Base-by-base conservation (phyloP, 768 basidiomycete genomes). In the Boletus rubescentipes region DNA sequence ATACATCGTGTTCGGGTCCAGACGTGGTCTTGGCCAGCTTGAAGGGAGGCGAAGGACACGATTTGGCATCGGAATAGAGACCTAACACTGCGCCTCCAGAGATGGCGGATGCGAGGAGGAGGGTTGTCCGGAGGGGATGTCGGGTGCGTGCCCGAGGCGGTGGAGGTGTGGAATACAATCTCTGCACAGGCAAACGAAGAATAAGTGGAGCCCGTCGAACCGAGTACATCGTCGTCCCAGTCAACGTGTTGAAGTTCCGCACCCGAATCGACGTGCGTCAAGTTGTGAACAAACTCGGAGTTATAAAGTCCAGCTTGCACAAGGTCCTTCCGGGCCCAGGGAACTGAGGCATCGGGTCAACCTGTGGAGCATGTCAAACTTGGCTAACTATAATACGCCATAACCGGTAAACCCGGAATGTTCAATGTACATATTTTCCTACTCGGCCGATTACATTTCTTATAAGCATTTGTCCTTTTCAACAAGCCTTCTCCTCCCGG, bases 51-150 rank as follows among this genome's bases (percentile, higher is more conserved):
- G 57, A 23, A 4, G 65, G 63, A 39, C 63, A 67, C 18, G 65
- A 61, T 44, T 37, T 65, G n/a, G 67, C 67, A 18, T 68, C 67
- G 26, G 55, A 36, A 42, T 69, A 68, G 3, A 68, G 36, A 36
- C 44, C 51, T n/a, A 68, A 42, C 20, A 58, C 29, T 44, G 55
- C 42, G 4, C 57, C 60, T 30, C 52, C 59, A 5, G 59, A 69
- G 18, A 68, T 2, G 42, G 61, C 45, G 15, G 65, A 57, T 10
- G 54, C 48, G 11, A 63, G 29, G 36, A 67, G 45, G 10, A 67
- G 32, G 7, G 55, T 39, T 6, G 54, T 59, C 23, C 67, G 46
- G 15, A 57, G 11, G 11, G 41, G 52, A 1, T 18, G 57, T 26
- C 55, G 40, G n/a, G 34, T 21, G 21, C 52, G 61, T 9, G 51